phyloP scores from a whole-genome alignment of 176 grass and related monocot species.

The Metroxylon sagu region DNA sequence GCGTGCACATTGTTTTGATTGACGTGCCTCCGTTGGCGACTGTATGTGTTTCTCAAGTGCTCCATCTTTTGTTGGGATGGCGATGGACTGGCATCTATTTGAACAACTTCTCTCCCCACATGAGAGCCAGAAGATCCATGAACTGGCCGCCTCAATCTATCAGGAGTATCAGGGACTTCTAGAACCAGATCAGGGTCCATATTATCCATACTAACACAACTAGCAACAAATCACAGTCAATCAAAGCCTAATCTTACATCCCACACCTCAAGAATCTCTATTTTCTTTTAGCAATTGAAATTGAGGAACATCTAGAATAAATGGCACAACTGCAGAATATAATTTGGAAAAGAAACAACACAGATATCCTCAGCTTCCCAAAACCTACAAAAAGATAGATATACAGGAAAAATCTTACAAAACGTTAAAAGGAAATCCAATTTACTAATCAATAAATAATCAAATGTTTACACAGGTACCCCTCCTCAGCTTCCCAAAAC shows the following conservation, averaged over 20 bases:
- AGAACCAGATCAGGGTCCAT: constrained; percentile 48
- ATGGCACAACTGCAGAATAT: too few species aligned
- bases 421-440: too few species aligned
- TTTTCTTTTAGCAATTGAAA: constrained; percentile 1
- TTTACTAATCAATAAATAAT: too few species aligned
- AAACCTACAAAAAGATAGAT: too few species aligned
- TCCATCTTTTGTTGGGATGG: constrained; percentile 13
- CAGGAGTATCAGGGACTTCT: constrained; percentile 72
- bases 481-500: too few species aligned
- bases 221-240: not conserved
- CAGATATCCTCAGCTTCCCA: too few species aligned
- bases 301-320: constrained; percentile 1
- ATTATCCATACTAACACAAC: constrained; percentile 9
- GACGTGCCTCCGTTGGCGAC: constrained; percentile 4
- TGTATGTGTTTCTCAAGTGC: constrained; percentile 9
- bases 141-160: constrained; percentile 28
- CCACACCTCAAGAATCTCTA: not conserved
- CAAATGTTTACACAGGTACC: too few species aligned
- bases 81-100: constrained; percentile 10
- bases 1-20: constrained; percentile 14
- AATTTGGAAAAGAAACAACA: too few species aligned
- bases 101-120: constrained; percentile 19
- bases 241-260: not conserved
- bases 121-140: constrained; percentile 14
- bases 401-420: too few species aligned